Conservation (phyloP, 495 filamentous ascomycete genomes). For the Hypoxylon perforatum region DNA sequence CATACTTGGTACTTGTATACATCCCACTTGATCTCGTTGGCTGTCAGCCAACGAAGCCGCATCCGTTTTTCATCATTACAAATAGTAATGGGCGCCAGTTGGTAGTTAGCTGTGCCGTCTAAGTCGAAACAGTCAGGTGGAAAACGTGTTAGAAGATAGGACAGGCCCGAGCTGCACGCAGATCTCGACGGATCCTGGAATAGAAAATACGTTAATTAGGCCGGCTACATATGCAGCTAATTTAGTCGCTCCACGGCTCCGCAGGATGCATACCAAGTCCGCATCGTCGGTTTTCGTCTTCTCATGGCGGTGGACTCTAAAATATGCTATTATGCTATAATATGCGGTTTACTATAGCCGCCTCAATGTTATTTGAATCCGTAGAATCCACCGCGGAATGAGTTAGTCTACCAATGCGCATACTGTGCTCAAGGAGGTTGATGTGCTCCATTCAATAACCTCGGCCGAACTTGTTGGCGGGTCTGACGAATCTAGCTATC, state of each 20-base stretch:
- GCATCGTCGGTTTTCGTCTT: conserved; percentile 12
- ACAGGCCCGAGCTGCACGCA: conserved; percentile 8
- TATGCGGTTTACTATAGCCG: not conserved
- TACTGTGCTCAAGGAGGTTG: not conserved
- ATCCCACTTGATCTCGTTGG: conserved; percentile 4
- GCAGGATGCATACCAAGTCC: conserved; percentile 3
- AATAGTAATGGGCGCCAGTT: conserved; percentile 20
- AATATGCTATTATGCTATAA: no score
- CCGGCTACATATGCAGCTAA: conserved; percentile 21
- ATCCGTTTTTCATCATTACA: conserved; percentile 14
- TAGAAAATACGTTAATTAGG: conserved; percentile 20
- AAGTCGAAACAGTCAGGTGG: conserved; percentile 1
- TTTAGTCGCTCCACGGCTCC: conserved; percentile 30
- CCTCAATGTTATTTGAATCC: not conserved
- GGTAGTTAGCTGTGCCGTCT: not conserved
- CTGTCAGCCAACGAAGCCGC: conserved; percentile 8
- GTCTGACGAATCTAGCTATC: not conserved
- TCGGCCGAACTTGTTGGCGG: not conserved
- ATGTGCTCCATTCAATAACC: not conserved
- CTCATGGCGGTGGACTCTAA: no score
- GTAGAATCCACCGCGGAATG: not conserved
- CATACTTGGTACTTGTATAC: conserved; percentile 11
- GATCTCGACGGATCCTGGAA: conserved; percentile 25
- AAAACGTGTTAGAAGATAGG: conserved; percentile 4
- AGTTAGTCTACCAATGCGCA: not conserved